A percentile compares a stretch with the other conserved stretches of the same genome.
Evolutionary conservation across 345 rosid genomes (phyloP).

Genomic region (Brassica napus): DNA sequence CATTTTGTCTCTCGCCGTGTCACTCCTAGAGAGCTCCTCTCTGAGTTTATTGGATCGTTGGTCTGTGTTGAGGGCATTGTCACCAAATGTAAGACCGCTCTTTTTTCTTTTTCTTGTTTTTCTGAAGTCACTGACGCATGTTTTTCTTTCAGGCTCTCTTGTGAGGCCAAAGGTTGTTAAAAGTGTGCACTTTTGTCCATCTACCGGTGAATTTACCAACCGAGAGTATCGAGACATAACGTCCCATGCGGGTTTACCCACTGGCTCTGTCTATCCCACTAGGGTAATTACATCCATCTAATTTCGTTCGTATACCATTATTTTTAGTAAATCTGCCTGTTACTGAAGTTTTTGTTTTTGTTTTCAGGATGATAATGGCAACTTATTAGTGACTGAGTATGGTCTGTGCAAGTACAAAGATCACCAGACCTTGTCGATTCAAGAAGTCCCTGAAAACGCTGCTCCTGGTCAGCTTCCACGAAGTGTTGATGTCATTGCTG

Average conservation of each 20-base stretch:
- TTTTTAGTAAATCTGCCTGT: constrained; percentile 12
- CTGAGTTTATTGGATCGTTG: constrained; percentile 91
- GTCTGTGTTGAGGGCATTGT: constrained; percentile 94
- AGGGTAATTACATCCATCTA: constrained; percentile 58
- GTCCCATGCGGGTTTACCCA: constrained; percentile 83
- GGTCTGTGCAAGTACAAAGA: constrained; percentile 95
- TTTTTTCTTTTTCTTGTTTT: background rate
- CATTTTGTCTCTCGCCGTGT: constrained; percentile 93
- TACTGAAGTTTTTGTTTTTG: constrained; percentile 7
- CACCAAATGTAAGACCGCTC: constrained; percentile 68
- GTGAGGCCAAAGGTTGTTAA: constrained; percentile 98
- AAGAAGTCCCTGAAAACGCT: constrained; percentile 98
- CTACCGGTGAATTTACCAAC: constrained; percentile 64
- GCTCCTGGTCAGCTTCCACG: constrained; percentile 99
- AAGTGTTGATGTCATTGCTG: constrained; percentile 89
- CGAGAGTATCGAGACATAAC: constrained; percentile 96
- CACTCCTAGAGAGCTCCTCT: constrained; percentile 93
- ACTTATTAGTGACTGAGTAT: constrained; percentile 91
- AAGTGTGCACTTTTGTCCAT: constrained; percentile 94
- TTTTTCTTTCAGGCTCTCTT: constrained; percentile 69
- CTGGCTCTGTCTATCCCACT: constrained; percentile 97
- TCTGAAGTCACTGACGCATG: background rate
- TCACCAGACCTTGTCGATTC: constrained; percentile 96
- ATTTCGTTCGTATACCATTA: background rate
- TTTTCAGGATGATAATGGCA: constrained; percentile 82